Conservation (phyloP, 805 yeast species). For the Maudiozyma barnettii region DNA sequence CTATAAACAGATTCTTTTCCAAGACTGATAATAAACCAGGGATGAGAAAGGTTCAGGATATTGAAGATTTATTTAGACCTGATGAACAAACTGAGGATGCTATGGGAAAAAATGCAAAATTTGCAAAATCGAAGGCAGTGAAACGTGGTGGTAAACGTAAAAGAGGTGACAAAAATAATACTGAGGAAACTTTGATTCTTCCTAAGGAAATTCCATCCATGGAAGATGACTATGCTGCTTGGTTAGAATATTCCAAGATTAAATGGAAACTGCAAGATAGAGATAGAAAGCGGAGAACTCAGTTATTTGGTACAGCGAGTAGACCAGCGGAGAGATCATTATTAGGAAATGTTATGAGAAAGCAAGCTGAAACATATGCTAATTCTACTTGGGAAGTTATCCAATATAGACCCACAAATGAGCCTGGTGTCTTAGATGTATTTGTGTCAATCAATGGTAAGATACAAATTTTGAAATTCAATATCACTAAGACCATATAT, state of each 20-base stretch:
- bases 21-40: constrained; percentile 35
- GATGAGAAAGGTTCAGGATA: constrained; percentile 44
- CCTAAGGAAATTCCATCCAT: constrained; percentile 49
- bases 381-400: constrained; percentile 80
- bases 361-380: constrained; percentile 71
- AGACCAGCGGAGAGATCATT: constrained; percentile 46
- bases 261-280: constrained; percentile 78
- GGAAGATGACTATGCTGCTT: constrained; percentile 54
- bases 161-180: constrained; percentile 27
- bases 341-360: constrained; percentile 61
- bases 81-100: constrained; percentile 9
- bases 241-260: constrained; percentile 68
- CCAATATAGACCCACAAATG: constrained; percentile 50
- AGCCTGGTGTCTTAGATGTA: constrained; percentile 72
- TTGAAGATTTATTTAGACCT: constrained; percentile 56
- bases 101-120: constrained; percentile 13
- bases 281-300: constrained; percentile 60
- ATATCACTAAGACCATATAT: constrained; percentile 64
- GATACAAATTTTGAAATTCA: constrained; percentile 63
- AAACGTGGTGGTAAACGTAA: constrained; percentile 27
- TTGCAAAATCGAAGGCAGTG: constrained; percentile 32
- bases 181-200: constrained; percentile 37
- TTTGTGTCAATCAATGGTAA: constrained; percentile 58
- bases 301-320: constrained; percentile 63
- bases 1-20: constrained; percentile 48